Evolutionary conservation across 192 early-diverging fungal species (phyloP).

Genomic region (Cladochytrium replicatum): DNA sequence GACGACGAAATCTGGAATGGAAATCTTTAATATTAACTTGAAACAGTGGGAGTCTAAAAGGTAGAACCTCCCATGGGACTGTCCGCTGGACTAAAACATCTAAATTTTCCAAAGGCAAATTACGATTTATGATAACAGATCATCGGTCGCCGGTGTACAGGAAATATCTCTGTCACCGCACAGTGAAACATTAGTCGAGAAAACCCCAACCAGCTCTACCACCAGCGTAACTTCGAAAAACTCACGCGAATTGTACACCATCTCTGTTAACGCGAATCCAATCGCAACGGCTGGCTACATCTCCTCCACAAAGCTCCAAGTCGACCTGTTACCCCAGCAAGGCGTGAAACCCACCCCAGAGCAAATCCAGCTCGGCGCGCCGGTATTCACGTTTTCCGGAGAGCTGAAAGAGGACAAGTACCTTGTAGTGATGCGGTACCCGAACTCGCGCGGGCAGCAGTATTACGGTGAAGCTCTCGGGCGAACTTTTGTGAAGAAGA

Average conservation of each 20-base stretch:
- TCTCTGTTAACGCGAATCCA: conserved; percentile 7
- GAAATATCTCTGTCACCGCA: conserved; percentile 12
- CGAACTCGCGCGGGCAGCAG: conserved; percentile 25
- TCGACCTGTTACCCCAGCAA: conserved; percentile 3
- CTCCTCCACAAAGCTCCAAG: conserved; percentile 9
- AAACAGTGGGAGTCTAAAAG: conserved; percentile 34
- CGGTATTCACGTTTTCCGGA: conserved; percentile 19
- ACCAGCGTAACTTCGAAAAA: not conserved
- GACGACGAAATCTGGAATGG: conserved; percentile 8
- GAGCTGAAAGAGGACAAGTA: conserved; percentile 23
- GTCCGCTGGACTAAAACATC: not conserved
- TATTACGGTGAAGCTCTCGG: conserved; percentile 23
- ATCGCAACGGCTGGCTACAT: conserved; percentile 10
- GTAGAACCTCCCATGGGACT: conserved; percentile 11
- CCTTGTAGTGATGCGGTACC: conserved; percentile 20
- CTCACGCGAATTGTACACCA: not conserved
- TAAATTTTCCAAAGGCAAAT: conserved; percentile 2
- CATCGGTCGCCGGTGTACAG: conserved; percentile 1
- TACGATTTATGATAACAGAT: not conserved
- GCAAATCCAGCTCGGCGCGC: conserved; percentile 4
- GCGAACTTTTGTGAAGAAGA: conserved; percentile 11
- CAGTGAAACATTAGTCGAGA: conserved; percentile 15
- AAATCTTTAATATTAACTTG: conserved; percentile 24
- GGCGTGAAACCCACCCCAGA: not conserved
- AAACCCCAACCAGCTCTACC: not conserved